Evolutionary conservation across 768 basidiomycete species (phyloP).

Genomic region (Pulveroboletus sp.): DNA sequence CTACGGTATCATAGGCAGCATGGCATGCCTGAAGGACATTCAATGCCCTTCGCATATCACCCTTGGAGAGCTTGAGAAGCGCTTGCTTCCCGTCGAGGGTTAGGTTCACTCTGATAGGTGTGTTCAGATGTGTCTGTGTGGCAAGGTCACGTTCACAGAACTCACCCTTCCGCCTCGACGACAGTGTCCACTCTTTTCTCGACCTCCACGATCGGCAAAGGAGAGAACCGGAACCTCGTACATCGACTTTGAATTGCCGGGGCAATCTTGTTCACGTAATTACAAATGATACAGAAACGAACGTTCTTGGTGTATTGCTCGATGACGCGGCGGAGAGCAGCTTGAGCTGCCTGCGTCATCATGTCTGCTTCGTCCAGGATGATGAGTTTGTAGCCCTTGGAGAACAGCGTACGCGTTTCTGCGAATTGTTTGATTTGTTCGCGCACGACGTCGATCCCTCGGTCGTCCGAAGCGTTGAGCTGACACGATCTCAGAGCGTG

Average conservation of each 20-base stretch:
- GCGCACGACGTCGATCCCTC: slow-evolving; percentile 97
- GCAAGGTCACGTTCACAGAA: neutral
- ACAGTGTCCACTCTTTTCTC: slow-evolving; percentile 77
- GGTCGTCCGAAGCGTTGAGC: slow-evolving; percentile 97
- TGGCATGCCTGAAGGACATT: slow-evolving; percentile 98
- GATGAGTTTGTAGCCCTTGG: slow-evolving; percentile 96
- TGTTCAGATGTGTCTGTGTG: neutral
- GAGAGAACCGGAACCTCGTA: slow-evolving; percentile 95
- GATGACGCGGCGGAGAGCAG: slow-evolving; percentile 93
- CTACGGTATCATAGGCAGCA: slow-evolving; percentile 86
- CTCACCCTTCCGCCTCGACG: slow-evolving; percentile 80
- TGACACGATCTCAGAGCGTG: slow-evolving; percentile 29
- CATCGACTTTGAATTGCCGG: slow-evolving; percentile 99
- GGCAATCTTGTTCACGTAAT: slow-evolving; percentile 98
- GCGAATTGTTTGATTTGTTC: slow-evolving; percentile 99
- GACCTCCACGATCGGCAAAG: slow-evolving; percentile 80
- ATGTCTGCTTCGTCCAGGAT: slow-evolving; percentile 99
- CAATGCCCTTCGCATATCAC: slow-evolving; percentile 95
- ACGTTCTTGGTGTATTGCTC: slow-evolving; percentile 99
- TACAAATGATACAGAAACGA: slow-evolving; percentile 99
- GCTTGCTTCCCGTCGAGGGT: slow-evolving; percentile 85
- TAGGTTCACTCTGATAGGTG: slow-evolving; percentile 65
- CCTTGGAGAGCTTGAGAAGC: slow-evolving; percentile 88
- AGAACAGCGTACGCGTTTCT: slow-evolving; percentile 85
- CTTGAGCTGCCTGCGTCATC: slow-evolving; percentile 99